phyloP scores from a whole-genome alignment of 345 rosid species.

The Linum tenue region DNA sequence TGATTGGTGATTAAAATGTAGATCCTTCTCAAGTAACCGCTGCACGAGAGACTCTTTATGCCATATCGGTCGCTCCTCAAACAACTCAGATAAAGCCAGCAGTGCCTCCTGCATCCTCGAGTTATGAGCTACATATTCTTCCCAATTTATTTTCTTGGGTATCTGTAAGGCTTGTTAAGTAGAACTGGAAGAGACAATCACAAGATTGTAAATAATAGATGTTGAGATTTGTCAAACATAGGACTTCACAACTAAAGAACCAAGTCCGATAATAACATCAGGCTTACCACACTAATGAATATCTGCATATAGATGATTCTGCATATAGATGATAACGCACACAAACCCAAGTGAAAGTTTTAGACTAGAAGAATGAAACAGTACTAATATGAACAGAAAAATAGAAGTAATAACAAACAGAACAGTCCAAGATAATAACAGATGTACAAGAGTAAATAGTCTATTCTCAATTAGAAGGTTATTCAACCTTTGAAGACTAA shows the following conservation, averaged over 20 bases:
- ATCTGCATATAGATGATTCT: too few species aligned
- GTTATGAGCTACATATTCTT: conserved; percentile 36
- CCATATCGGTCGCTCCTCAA: conserved; percentile 89
- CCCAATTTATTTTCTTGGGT: conserved; percentile 74
- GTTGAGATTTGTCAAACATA: background rate
- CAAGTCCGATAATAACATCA: too few species aligned
- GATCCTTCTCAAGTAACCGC: conserved; percentile 55
- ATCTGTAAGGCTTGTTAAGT: conserved; percentile 74
- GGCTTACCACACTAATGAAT: too few species aligned
- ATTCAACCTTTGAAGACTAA: too few species aligned
- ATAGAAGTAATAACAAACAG: background rate
- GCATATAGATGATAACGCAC: too few species aligned
- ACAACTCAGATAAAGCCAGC: conserved; percentile 60
- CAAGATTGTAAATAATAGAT: background rate
- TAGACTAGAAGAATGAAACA: too few species aligned
- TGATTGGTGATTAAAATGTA: conserved; percentile 44
- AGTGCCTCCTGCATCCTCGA: conserved; percentile 74
- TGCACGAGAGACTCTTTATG: conserved; percentile 61
- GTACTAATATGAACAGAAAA: background rate
- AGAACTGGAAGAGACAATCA: conserved; percentile 18
- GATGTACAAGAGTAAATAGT: too few species aligned
- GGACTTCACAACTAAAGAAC: too few species aligned
- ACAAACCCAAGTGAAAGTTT: too few species aligned
- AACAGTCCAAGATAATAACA: conserved; percentile 2
- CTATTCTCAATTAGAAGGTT: too few species aligned